Percentiles rank a stretch among this genome's conserved stretches.
Conservation (phyloP, 2,329 filamentous ascomycete species). For the Fusarium caatingaense region DNA sequence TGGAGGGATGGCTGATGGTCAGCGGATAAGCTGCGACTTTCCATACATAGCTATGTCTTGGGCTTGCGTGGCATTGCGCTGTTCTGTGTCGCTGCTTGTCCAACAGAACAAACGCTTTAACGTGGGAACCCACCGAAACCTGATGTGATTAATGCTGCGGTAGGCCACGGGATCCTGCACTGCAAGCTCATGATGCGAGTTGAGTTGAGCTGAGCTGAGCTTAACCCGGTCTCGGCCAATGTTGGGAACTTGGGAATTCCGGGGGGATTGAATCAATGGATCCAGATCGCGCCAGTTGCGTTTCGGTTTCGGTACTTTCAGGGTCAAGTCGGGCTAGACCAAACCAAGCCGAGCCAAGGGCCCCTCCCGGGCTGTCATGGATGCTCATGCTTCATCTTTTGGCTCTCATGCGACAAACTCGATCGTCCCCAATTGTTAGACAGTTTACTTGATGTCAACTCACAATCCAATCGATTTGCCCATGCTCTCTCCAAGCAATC, state of each 20-base stretch:
- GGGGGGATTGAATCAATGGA: constrained; percentile 3
- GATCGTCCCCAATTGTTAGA: constrained; percentile 17
- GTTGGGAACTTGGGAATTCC: constrained; percentile 10
- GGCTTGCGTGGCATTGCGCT: constrained; percentile 6
- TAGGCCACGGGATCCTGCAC: constrained; percentile 27
- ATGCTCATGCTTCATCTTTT: constrained; percentile 32
- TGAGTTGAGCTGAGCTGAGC: constrained; percentile 23
- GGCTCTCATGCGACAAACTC: constrained; percentile 33
- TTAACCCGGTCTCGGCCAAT: constrained; percentile 28
- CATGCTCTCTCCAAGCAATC: constrained; percentile 24
- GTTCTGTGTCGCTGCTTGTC: constrained; percentile 5
- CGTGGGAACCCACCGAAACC: constrained; percentile 12
- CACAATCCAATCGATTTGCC: constrained; percentile 35
- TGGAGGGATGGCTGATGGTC: constrained; percentile 35
- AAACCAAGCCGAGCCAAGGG: constrained; percentile 2
- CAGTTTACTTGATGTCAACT: constrained; percentile 3
- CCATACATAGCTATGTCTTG: constrained; percentile 4
- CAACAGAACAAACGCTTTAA: constrained; percentile 9
- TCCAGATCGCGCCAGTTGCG: constrained; percentile 25
- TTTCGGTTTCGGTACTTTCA: constrained; percentile 25
- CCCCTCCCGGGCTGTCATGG: not conserved
- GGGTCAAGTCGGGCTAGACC: not conserved
- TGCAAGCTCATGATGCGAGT: constrained; percentile 16
- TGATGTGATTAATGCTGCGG: constrained; percentile 32
- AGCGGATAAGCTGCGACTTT: constrained; percentile 27